phyloP scores from a whole-genome alignment of 345 rosid genomes.

The Melaleuca quinquenervia region DNA sequence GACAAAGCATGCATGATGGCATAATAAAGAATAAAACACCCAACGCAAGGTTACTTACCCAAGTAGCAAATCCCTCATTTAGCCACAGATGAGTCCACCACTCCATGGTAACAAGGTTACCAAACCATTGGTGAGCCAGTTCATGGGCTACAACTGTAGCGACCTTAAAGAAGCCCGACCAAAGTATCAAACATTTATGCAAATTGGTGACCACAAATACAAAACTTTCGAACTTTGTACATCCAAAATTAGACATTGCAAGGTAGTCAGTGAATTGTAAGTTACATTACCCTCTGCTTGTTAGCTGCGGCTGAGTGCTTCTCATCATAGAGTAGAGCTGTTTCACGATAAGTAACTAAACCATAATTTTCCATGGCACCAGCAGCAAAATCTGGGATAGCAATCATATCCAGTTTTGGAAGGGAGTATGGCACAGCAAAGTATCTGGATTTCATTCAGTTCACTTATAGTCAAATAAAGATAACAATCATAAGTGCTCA shows the following conservation, averaged over 20 bases:
- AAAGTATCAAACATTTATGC: not conserved
- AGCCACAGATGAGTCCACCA: constrained; percentile 99
- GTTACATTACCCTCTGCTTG: constrained; percentile 66
- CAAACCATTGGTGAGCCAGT: constrained; percentile 99
- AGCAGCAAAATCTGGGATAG: constrained; percentile 93
- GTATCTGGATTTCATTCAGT: constrained; percentile 35
- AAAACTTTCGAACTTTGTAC: not conserved
- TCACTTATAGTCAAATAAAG: not conserved
- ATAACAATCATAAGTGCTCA: not conserved
- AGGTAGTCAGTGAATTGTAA: not conserved
- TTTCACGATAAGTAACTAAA: constrained; percentile 87
- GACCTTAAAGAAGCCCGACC: constrained; percentile 38
- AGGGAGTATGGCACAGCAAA: constrained; percentile 83
- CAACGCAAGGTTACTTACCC: constrained; percentile 25
- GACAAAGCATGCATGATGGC: not conserved
- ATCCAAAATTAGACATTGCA: not conserved
- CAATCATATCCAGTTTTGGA: constrained; percentile 95
- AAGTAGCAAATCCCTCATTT: constrained; percentile 97
- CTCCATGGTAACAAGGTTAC: constrained; percentile 98
- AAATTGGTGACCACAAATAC: not conserved
- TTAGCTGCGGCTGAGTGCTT: constrained; percentile 93
- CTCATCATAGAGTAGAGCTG: constrained; percentile 84
- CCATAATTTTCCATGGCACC: constrained; percentile 99
- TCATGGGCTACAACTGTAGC: constrained; percentile 94
- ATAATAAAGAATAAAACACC: constrained; percentile 34